These are phyloP conservation scores for Geotrichum restrictum DNA, from an alignment of 1,139 yeast genomes.

Conservation along the genomic window DNA sequence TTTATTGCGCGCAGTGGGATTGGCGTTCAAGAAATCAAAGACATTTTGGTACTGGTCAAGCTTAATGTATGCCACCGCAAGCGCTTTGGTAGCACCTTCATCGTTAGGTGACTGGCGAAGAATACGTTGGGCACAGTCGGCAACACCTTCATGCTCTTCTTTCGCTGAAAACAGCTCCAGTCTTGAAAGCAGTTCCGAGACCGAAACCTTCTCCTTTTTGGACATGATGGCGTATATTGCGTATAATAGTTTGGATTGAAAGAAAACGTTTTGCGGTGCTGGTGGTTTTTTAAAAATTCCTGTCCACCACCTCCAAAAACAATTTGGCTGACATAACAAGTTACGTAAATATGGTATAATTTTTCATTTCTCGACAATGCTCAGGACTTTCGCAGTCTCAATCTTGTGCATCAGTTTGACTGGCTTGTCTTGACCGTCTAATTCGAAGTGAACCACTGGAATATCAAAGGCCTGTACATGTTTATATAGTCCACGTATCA, in stretches of 20 bases:
- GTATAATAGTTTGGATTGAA: conserved; percentile 3
- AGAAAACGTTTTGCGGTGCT: conserved; percentile 7
- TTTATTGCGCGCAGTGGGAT: conserved; percentile 18
- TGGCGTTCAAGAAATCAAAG: conserved; percentile 37
- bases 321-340: not conserved
- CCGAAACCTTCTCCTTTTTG: conserved; percentile 28
- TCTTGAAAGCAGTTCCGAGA: conserved; percentile 44
- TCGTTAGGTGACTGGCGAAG: conserved; percentile 47
- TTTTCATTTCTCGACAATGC: conserved; percentile 24
- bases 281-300: conserved; percentile 10
- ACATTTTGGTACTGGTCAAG: conserved; percentile 66
- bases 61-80: conserved; percentile 66
- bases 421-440: conserved; percentile 40
- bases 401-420: conserved; percentile 76
- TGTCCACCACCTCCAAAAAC: not conserved
- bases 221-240: conserved; percentile 9
- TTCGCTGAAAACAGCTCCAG: conserved; percentile 46
- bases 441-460: conserved; percentile 76
- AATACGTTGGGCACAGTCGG: conserved; percentile 44
- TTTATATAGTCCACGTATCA: no score
- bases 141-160: conserved; percentile 49
- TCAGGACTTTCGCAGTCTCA: conserved; percentile 50
- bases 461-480: conserved; percentile 71
- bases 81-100: conserved; percentile 52
- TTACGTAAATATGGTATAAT: not conserved